Evolutionary conservation across 352 stramenopile genomes (phyloP).

Genomic region (Phytopythium montanum): DNA sequence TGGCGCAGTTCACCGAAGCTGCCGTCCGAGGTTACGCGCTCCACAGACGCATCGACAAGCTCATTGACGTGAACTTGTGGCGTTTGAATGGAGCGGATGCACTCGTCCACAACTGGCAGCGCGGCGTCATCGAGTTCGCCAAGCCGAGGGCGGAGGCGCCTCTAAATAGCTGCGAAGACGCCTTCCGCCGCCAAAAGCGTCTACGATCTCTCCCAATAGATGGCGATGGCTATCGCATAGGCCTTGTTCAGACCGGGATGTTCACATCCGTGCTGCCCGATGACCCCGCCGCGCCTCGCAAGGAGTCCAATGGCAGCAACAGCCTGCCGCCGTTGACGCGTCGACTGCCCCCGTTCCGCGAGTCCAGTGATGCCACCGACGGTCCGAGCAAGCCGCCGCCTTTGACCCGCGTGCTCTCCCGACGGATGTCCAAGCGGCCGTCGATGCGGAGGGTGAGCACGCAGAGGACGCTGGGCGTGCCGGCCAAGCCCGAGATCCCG

Average conservation of each 20-base stretch:
- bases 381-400: background rate
- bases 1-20: background rate
- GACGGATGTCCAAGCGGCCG: background rate
- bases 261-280: background rate
- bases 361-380: background rate
- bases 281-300: background rate
- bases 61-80: background rate
- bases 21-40: background rate
- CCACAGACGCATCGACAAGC: background rate
- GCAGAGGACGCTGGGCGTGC: background rate
- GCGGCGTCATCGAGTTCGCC: no score
- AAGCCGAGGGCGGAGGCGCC: no score
- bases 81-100: background rate
- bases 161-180: background rate
- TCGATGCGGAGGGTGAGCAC: background rate
- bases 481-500: constrained; percentile 29
- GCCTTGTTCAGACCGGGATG: background rate
- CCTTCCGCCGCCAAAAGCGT: background rate
- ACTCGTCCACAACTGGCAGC: background rate
- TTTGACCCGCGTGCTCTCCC: background rate
- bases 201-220: background rate
- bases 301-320: background rate
- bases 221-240: background rate
- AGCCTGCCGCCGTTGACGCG: background rate
- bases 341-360: background rate